A percentile compares a stretch with the other conserved stretches of the same genome.
These are phyloP conservation scores for Fusarium sp. DNA, from an alignment of 2,329 filamentous ascomycete genomes.

Conservation along the genomic window DNA sequence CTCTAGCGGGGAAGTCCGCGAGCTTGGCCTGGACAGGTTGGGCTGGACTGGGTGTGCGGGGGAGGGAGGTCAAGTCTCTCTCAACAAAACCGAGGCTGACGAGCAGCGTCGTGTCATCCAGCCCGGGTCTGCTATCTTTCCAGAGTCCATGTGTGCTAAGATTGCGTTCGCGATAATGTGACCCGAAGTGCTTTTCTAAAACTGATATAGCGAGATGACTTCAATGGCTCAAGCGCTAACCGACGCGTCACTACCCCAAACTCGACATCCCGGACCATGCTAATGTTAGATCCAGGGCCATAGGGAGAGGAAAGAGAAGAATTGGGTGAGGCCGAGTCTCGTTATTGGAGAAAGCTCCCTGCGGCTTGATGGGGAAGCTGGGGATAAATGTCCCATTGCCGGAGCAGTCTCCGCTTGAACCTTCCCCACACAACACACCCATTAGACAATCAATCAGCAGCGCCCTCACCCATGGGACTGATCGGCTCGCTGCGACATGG, in stretches of 20 bases:
- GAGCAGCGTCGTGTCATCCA: background rate
- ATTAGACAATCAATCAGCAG: background rate
- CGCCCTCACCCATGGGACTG: background rate
- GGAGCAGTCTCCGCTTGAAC: slow-evolving; percentile 2
- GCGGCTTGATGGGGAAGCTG: background rate
- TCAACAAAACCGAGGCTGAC: slow-evolving; percentile 5
- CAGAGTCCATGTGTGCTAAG: background rate
- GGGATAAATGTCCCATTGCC: slow-evolving; percentile 4
- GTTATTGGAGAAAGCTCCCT: slow-evolving; percentile 1
- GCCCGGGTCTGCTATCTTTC: background rate
- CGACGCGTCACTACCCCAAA: background rate
- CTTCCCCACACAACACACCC: slow-evolving; percentile 11
- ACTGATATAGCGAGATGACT: background rate
- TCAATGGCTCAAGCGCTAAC: background rate
- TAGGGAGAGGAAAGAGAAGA: background rate
- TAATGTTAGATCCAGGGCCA: background rate
- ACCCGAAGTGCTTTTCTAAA: background rate
- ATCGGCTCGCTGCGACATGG: slow-evolving; percentile 1
- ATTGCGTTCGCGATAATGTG: slow-evolving; percentile 9
- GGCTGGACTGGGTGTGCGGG: background rate
- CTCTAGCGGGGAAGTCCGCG: slow-evolving; percentile 3
- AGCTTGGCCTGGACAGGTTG: background rate
- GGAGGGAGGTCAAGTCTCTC: background rate
- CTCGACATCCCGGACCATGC: background rate
- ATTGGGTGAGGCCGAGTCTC: background rate